Conservation (phyloP, 2,329 filamentous ascomycete species). For the Tolypocladium ophioglossoides region DNA sequence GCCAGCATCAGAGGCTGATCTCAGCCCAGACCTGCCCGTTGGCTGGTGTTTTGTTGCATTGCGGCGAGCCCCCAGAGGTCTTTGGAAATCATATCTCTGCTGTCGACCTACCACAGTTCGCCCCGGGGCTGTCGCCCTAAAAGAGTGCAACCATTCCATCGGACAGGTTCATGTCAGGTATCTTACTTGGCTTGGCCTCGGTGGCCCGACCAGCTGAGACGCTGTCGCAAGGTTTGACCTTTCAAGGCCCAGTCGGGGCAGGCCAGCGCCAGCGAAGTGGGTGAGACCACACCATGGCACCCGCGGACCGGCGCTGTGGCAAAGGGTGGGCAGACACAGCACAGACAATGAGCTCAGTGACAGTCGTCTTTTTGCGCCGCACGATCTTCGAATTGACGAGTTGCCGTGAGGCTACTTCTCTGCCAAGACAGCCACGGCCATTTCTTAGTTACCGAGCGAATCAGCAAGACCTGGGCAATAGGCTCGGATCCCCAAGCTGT, state of each 20-base stretch:
- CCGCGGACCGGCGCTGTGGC: background rate
- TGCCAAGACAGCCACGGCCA: background rate
- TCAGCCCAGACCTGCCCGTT: background rate
- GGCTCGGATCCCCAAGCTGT: background rate
- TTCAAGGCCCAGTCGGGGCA: background rate
- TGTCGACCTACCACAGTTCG: background rate
- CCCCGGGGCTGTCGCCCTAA: background rate
- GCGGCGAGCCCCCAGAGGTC: background rate
- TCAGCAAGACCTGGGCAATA: background rate
- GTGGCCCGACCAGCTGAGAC: background rate
- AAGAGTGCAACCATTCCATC: background rate
- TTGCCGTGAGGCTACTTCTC: no score
- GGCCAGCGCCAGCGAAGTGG: background rate
- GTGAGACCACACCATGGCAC: background rate
- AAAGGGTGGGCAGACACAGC: background rate
- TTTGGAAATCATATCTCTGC: background rate
- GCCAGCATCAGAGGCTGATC: background rate
- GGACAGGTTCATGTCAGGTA: background rate
- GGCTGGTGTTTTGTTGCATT: background rate
- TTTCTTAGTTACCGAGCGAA: background rate
- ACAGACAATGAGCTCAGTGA: background rate
- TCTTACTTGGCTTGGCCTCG: background rate
- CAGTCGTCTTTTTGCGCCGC: no score
- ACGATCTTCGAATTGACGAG: background rate
- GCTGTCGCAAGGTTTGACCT: background rate